Evolutionary conservation across 2,329 filamentous ascomycete species (phyloP).

Genomic region (Fusarium sp.): DNA sequence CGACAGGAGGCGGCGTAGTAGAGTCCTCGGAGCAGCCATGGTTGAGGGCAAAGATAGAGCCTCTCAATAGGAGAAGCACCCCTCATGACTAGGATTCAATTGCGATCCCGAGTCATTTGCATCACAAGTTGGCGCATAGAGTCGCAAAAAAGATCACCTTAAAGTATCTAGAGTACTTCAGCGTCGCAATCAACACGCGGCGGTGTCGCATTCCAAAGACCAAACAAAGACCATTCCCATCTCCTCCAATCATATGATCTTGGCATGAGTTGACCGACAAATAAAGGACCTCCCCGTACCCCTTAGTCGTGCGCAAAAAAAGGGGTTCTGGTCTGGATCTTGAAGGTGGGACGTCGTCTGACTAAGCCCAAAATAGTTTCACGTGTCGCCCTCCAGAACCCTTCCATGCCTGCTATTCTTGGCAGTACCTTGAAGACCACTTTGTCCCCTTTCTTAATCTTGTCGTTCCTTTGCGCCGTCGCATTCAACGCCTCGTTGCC

Average conservation of each 20-base stretch:
- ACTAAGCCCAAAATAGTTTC: constrained; percentile 35
- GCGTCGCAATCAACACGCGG: background rate
- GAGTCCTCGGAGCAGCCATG: background rate
- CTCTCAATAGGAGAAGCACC: too few relatives aligned
- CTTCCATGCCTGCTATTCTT: constrained; percentile 1
- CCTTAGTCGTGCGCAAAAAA: constrained; percentile 21
- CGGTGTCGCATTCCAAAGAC: background rate
- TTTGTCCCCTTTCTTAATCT: constrained; percentile 16
- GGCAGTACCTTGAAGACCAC: constrained; percentile 16
- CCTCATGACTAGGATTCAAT: background rate
- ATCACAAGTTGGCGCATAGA: background rate
- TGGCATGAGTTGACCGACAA: constrained; percentile 1
- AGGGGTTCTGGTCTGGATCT: constrained; percentile 9
- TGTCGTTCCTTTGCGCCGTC: constrained; percentile 18
- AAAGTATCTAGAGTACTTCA: background rate
- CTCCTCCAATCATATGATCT: constrained; percentile 3
- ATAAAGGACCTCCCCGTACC: background rate
- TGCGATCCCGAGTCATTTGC: background rate
- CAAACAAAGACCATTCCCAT: background rate
- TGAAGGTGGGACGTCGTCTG: constrained; percentile 14
- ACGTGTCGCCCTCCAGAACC: constrained; percentile 21
- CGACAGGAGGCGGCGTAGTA: background rate
- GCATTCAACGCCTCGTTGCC: constrained; percentile 17
- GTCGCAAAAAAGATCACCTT: background rate
- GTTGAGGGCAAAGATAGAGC: background rate